Evolutionary conservation across 2,329 filamentous ascomycete species (phyloP).

Genomic region (Aspergillus sojae): DNA sequence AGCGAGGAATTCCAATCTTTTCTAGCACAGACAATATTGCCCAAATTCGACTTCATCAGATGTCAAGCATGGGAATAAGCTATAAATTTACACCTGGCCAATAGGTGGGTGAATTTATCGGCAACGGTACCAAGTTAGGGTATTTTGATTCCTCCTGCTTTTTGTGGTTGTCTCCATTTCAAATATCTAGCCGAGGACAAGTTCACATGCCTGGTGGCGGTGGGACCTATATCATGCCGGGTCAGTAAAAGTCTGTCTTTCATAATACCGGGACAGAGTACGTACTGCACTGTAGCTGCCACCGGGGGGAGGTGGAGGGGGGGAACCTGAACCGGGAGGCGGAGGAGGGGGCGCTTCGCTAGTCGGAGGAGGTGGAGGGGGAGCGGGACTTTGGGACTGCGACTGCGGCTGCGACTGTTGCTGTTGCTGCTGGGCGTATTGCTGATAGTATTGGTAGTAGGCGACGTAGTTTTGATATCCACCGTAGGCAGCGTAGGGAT

Average conservation of each 20-base stretch:
- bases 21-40: neutral
- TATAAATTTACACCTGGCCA: neutral
- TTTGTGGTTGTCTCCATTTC: neutral
- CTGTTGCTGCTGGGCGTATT: conserved; percentile 57
- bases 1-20: neutral
- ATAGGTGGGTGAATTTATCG: neutral
- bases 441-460: conserved; percentile 71
- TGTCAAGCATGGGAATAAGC: neutral
- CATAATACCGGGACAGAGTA: neutral
- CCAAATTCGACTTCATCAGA: neutral
- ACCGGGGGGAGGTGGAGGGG: conserved; percentile 61
- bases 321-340: conserved; percentile 62
- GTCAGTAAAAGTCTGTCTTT: neutral
- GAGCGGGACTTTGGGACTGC: conserved; percentile 45
- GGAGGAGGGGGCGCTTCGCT: conserved; percentile 60
- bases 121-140: neutral
- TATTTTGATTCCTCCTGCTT: neutral
- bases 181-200: neutral
- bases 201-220: conserved; percentile 24
- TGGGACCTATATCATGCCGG: conserved; percentile 15
- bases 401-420: conserved; percentile 41
- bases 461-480: conserved; percentile 75
- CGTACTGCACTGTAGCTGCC: conserved; percentile 65
- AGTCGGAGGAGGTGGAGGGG: conserved; percentile 61
- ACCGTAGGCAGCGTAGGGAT: conserved; percentile 89